Evolutionary conservation across 2,329 filamentous ascomycete genomes (phyloP).

Genomic region (Penicillium oxalicum): DNA sequence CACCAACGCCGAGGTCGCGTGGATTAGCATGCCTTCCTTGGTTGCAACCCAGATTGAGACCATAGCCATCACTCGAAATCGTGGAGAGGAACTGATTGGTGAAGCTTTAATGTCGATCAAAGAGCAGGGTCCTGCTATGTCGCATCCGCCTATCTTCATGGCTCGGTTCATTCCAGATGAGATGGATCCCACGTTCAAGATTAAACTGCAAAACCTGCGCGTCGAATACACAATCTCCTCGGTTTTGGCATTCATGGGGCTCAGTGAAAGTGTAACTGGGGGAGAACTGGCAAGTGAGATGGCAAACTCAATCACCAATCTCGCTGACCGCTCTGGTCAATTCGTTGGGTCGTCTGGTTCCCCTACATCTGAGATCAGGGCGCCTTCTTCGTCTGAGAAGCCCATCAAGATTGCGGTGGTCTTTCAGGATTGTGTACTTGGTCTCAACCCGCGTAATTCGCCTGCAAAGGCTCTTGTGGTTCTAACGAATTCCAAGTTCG

Average conservation of each 20-base stretch:
- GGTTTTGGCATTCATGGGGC: slow-evolving; percentile 69
- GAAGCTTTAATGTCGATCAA: slow-evolving; percentile 45
- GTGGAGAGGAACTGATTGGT: slow-evolving; percentile 64
- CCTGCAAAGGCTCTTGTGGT: slow-evolving; percentile 72
- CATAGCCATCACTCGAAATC: slow-evolving; percentile 59
- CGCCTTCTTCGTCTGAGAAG: slow-evolving; percentile 38
- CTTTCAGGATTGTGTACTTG: slow-evolving; percentile 73
- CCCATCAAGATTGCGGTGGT: slow-evolving; percentile 54
- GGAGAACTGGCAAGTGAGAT: slow-evolving; percentile 71
- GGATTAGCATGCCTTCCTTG: slow-evolving; percentile 79
- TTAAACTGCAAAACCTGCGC: slow-evolving; percentile 77
- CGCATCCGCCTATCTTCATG: slow-evolving; percentile 63
- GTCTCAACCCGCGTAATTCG: slow-evolving; percentile 72
- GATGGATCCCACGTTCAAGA: slow-evolving; percentile 81
- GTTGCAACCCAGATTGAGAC: slow-evolving; percentile 68
- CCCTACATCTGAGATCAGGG: slow-evolving; percentile 14
- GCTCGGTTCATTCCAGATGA: slow-evolving; percentile 87
- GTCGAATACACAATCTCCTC: slow-evolving; percentile 86
- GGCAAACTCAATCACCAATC: slow-evolving; percentile 70
- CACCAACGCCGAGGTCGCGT: slow-evolving; percentile 62
- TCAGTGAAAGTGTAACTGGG: slow-evolving; percentile 60
- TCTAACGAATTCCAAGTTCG: slow-evolving; percentile 68
- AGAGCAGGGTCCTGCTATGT: slow-evolving; percentile 11
- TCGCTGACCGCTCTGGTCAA: slow-evolving; percentile 49
- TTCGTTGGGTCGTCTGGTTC: slow-evolving; percentile 6